Conservation (phyloP, 2,329 filamentous ascomycete species). For the Chrysoporthe puriensis region DNA sequence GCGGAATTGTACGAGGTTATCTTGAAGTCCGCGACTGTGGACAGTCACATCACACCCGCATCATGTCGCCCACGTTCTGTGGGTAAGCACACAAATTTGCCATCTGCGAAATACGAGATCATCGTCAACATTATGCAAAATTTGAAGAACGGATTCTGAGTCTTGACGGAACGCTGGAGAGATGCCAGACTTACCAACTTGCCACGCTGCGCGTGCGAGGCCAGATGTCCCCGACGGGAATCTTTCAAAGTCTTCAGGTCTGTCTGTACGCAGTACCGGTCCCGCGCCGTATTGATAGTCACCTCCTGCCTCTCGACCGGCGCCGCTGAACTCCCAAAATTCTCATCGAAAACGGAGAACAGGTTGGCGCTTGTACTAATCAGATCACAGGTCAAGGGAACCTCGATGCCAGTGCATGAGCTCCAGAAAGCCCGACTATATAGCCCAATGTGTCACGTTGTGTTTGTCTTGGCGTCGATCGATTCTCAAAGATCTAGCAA, state of each 20-base stretch:
- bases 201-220: background rate
- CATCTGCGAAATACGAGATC: no score
- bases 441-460: background rate
- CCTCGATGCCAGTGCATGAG: background rate
- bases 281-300: no score
- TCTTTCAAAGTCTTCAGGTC: background rate
- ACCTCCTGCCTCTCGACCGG: background rate
- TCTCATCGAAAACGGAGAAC: background rate
- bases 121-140: no score
- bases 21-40: background rate
- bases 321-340: background rate
- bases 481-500: conserved; percentile 75
- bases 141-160: no score
- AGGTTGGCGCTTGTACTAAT: background rate
- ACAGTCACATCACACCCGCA: background rate
- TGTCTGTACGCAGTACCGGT: no score
- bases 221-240: background rate
- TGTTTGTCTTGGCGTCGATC: background rate
- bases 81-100: no score
- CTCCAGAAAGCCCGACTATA: background rate
- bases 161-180: background rate
- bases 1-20: background rate
- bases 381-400: background rate
- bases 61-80: no score
- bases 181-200: background rate